phyloP scores from a whole-genome alignment of 768 basidiomycete genomes.

The Aureoboletus auriporus region DNA sequence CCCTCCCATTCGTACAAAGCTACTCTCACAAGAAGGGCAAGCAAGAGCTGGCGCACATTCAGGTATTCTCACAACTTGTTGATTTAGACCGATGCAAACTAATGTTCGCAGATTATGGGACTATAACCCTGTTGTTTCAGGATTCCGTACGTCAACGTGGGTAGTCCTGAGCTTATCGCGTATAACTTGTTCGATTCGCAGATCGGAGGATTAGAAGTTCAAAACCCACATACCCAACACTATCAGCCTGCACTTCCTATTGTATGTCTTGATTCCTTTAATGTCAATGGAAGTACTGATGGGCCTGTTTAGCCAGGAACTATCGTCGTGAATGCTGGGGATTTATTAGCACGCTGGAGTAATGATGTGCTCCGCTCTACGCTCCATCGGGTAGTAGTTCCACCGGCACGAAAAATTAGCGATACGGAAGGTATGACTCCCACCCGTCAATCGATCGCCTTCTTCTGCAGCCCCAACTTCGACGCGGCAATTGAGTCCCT shows the following conservation, averaged over 20 bases:
- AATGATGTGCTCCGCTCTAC: slow-evolving; percentile 78
- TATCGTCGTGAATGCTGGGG: slow-evolving; percentile 80
- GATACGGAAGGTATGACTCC: slow-evolving; percentile 56
- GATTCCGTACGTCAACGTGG: slow-evolving; percentile 45
- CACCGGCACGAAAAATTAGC: slow-evolving; percentile 47
- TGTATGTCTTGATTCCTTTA: slow-evolving; percentile 39
- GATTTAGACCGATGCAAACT: background rate
- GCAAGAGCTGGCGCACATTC: slow-evolving; percentile 83
- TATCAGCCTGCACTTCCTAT: slow-evolving; percentile 76
- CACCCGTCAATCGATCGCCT: slow-evolving; percentile 74
- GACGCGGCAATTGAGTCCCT: slow-evolving; percentile 64
- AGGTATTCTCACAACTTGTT: slow-evolving; percentile 33
- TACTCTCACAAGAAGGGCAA: slow-evolving; percentile 61
- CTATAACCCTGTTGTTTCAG: slow-evolving; percentile 77
- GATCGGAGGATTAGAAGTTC: slow-evolving; percentile 81
- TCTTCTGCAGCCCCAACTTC: slow-evolving; percentile 84
- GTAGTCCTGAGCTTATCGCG: background rate
- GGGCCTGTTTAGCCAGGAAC: slow-evolving; percentile 56
- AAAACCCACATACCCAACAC: slow-evolving; percentile 69
- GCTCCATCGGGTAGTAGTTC: slow-evolving; percentile 78
- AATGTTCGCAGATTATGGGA: slow-evolving; percentile 61
- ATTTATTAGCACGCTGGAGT: slow-evolving; percentile 79
- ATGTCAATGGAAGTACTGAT: slow-evolving; percentile 2
- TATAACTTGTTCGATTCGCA: slow-evolving; percentile 19
- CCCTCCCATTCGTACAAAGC: slow-evolving; percentile 61